phyloP scores from a whole-genome alignment of 1,139 yeast genomes.

The Saccharomyces hybrid region DNA sequence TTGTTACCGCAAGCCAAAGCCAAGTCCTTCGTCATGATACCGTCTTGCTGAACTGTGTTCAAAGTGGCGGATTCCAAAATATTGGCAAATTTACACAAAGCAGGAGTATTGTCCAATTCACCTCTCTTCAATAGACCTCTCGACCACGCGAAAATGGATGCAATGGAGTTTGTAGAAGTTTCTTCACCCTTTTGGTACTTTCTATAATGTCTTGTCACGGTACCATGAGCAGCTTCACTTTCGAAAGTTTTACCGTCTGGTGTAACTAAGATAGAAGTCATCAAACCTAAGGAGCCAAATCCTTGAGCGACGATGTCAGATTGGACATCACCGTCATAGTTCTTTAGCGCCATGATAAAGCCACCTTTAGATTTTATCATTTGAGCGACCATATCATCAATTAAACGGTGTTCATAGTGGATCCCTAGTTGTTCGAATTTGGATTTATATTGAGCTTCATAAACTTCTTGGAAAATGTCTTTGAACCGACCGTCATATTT shows the following conservation, averaged over 20 bases:
- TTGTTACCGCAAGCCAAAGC: slow-evolving; percentile 68
- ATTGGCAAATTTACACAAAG: slow-evolving; percentile 60
- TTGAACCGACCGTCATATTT: slow-evolving; percentile 77
- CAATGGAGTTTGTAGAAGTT: slow-evolving; percentile 78
- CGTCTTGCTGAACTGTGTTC: slow-evolving; percentile 65
- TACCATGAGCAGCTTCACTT: slow-evolving; percentile 83
- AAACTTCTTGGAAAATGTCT: slow-evolving; percentile 66
- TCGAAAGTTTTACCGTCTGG: slow-evolving; percentile 82
- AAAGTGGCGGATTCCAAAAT: slow-evolving; percentile 60
- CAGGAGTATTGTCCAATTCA: slow-evolving; percentile 63
- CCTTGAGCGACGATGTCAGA: slow-evolving; percentile 85
- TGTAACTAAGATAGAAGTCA: slow-evolving; percentile 80
- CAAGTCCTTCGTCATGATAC: slow-evolving; percentile 76
- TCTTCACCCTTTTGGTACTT: slow-evolving; percentile 79
- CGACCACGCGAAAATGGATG: slow-evolving; percentile 83
- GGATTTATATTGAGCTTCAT: slow-evolving; percentile 48
- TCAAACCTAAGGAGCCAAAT: slow-evolving; percentile 73
- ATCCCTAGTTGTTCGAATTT: slow-evolving; percentile 60
- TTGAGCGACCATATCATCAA: slow-evolving; percentile 86
- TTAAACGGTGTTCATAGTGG: slow-evolving; percentile 74
- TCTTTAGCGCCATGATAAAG: slow-evolving; percentile 73
- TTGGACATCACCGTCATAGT: slow-evolving; percentile 83
- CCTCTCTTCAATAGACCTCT: slow-evolving; percentile 80
- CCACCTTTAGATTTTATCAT: slow-evolving; percentile 84
- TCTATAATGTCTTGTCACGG: slow-evolving; percentile 82